phyloP scores from a whole-genome alignment of 1,139 yeast species.

The Magnusiomyces clavatus region DNA sequence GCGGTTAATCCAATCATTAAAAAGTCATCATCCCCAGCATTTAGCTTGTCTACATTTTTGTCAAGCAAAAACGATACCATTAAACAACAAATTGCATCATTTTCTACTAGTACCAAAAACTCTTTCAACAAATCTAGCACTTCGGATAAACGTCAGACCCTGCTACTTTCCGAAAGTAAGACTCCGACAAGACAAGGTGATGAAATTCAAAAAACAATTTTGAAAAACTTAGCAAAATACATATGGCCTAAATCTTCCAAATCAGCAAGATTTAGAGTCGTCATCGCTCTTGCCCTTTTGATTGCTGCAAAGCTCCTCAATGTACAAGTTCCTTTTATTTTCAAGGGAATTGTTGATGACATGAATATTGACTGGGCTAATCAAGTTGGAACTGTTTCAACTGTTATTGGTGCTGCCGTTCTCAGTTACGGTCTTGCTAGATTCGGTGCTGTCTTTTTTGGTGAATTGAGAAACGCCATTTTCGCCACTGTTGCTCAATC shows the following conservation, averaged over 20 bases:
- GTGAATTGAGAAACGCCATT: conserved; percentile 88
- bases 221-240: conserved; percentile 48
- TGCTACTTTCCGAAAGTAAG: conserved; percentile 9
- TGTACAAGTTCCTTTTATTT: conserved; percentile 93
- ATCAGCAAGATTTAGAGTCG: conserved; percentile 65
- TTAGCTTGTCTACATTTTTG: too few species aligned
- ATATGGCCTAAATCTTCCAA: conserved; percentile 82
- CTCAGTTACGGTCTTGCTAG: conserved; percentile 91
- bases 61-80: too few species aligned
- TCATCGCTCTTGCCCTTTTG: conserved; percentile 62
- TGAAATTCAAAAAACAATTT: conserved; percentile 23
- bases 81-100: too few species aligned
- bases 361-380: conserved; percentile 87
- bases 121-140: conserved; percentile 9
- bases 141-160: conserved; percentile 9
- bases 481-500: conserved; percentile 94
- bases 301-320: conserved; percentile 77
- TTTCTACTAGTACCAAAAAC: too few species aligned
- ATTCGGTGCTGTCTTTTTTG: conserved; percentile 89
- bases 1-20: too few species aligned
- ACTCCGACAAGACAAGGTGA: conserved; percentile 8
- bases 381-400: conserved; percentile 47
- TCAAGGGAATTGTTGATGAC: conserved; percentile 79
- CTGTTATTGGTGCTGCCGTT: conserved; percentile 62
- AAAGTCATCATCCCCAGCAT: too few species aligned